Conservation (phyloP, 2,329 filamentous ascomycete genomes). For the Pseudocercospora ulei region DNA sequence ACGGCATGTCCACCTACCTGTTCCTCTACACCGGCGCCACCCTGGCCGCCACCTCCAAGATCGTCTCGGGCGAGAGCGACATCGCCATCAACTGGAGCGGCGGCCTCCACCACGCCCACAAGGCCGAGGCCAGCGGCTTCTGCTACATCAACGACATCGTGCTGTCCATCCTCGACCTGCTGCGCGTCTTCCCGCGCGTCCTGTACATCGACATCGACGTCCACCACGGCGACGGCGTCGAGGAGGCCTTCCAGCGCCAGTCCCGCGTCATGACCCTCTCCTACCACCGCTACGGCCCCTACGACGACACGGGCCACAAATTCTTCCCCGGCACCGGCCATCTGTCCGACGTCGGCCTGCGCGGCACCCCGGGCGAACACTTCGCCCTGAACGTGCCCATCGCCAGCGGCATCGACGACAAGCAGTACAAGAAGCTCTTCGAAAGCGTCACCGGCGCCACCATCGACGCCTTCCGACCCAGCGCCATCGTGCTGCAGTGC, state of each 20-base stretch:
- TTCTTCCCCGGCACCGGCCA: constrained; percentile 63
- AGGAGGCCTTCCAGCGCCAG: constrained; percentile 82
- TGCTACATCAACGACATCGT: constrained; percentile 99
- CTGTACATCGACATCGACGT: constrained; percentile 94
- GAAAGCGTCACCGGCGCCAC: constrained; percentile 67
- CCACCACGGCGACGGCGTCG: constrained; percentile 82
- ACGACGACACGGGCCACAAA: constrained; percentile 44
- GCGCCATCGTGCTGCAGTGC: constrained; percentile 87
- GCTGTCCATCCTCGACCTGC: constrained; percentile 76
- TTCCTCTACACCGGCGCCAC: constrained; percentile 86
- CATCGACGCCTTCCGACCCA: constrained; percentile 74
- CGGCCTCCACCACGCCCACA: constrained; percentile 92
- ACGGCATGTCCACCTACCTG: constrained; percentile 90
- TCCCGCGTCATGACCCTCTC: constrained; percentile 86
- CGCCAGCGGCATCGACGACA: constrained; percentile 57
- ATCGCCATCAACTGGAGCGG: constrained; percentile 98
- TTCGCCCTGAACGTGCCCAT: constrained; percentile 61
- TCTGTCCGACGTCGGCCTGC: constrained; percentile 55
- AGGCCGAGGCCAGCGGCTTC: constrained; percentile 85
- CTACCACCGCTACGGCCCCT: constrained; percentile 91
- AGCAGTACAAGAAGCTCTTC: constrained; percentile 77
- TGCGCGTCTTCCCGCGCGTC: constrained; percentile 72
- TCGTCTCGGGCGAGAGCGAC: constrained; percentile 76
- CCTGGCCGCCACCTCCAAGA: constrained; percentile 79
- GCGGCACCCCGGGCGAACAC: constrained; percentile 66